Conservation (phyloP, 1,284 basidiomycete species). For the Anthracocystis walkeri region DNA sequence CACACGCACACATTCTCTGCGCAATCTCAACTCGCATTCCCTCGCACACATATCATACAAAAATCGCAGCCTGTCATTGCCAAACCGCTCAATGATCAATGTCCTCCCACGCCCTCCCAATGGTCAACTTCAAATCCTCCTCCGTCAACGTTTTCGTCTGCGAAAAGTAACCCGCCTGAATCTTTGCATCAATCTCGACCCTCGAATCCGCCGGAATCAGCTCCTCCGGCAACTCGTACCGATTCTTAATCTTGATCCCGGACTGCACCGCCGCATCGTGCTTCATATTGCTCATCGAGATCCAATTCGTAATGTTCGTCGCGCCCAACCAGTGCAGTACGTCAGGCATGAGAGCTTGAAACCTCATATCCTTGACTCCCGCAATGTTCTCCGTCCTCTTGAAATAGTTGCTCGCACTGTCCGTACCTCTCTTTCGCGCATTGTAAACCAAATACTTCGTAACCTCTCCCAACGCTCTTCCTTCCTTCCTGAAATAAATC, state of each 20-base stretch:
- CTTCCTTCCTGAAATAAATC: slow-evolving; percentile 94
- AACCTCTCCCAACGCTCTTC: slow-evolving; percentile 89
- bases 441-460: slow-evolving; percentile 79
- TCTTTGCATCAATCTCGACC: slow-evolving; percentile 71
- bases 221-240: slow-evolving; percentile 65
- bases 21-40: not conserved
- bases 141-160: slow-evolving; percentile 50
- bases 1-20: not conserved
- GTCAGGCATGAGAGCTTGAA: slow-evolving; percentile 88
- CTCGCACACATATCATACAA: no score
- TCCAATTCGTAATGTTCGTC: slow-evolving; percentile 60
- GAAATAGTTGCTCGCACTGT: slow-evolving; percentile 93
- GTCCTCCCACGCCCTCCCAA: slow-evolving; percentile 85
- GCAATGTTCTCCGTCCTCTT: slow-evolving; percentile 91
- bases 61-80: no score
- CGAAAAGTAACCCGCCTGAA: slow-evolving; percentile 78
- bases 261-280: slow-evolving; percentile 83
- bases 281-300: slow-evolving; percentile 95
- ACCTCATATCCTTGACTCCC: slow-evolving; percentile 76
- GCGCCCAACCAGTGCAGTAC: slow-evolving; percentile 74
- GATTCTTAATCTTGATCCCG: slow-evolving; percentile 82
- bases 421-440: slow-evolving; percentile 90
- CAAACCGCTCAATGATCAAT: slow-evolving; percentile 33
- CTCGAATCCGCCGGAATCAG: slow-evolving; percentile 58
- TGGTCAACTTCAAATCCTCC: slow-evolving; percentile 71